A percentile compares a stretch with the other conserved stretches of the same genome.
phyloP scores from a whole-genome alignment of 257 asterid genomes.

The Echium plantagineum region DNA sequence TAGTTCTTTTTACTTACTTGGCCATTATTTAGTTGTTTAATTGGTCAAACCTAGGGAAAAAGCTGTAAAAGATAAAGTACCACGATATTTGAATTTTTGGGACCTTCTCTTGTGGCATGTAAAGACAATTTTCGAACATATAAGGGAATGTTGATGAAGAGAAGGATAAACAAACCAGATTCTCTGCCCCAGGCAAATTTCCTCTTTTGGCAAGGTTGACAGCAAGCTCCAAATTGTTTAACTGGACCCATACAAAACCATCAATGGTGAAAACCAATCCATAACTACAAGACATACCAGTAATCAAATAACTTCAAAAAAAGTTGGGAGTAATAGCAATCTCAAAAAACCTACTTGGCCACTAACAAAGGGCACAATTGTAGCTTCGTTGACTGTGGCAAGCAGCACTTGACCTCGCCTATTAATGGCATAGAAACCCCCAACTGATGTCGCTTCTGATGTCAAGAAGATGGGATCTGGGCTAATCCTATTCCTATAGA shows the following conservation, averaged over 20 bases:
- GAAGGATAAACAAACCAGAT: conserved; percentile 54
- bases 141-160: too few relatives aligned
- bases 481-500: conserved; percentile 94
- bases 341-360: conserved; percentile 63
- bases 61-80: not conserved
- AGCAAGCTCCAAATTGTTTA: conserved; percentile 98
- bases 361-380: conserved; percentile 86
- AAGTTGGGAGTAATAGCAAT: conserved; percentile 8
- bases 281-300: not conserved
- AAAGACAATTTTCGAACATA: too few relatives aligned
- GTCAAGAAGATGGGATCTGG: conserved; percentile 96
- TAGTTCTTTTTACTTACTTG: not conserved
- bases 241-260: conserved; percentile 29
- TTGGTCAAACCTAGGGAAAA: not conserved
- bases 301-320: not conserved
- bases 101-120: too few relatives aligned
- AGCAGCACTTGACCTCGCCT: conserved; percentile 97
- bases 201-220: conserved; percentile 98
- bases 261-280: not conserved
- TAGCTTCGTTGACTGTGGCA: conserved; percentile 90
- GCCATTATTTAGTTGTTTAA: not conserved
- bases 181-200: conserved; percentile 98
- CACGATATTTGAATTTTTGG: too few relatives aligned
- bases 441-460: conserved; percentile 84
- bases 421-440: conserved; percentile 94